Evolutionary conservation across 2,329 filamentous ascomycete genomes (phyloP).

Genomic region (Hymenoscyphus linearis): DNA sequence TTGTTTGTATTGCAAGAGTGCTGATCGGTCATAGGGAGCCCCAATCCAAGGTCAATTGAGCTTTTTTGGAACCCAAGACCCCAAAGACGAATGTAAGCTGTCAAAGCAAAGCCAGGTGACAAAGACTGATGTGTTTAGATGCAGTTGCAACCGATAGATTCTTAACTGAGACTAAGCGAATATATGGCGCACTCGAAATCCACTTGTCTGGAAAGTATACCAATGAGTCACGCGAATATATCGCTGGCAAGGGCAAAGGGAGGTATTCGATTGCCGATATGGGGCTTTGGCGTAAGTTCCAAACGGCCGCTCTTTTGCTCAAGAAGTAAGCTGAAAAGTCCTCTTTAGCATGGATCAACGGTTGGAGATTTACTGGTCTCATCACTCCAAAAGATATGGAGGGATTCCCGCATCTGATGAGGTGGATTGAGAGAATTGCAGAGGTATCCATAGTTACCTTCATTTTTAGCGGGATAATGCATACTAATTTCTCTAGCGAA

Average conservation of each 20-base stretch:
- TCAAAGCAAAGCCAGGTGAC: neutral
- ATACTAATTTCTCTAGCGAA: slow-evolving; percentile 12
- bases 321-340: no score
- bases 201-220: slow-evolving; percentile 39
- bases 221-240: slow-evolving; percentile 43
- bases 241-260: slow-evolving; percentile 43
- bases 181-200: slow-evolving; percentile 51
- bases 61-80: slow-evolving; percentile 9
- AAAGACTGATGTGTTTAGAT: neutral
- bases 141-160: slow-evolving; percentile 44
- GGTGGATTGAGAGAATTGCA: slow-evolving; percentile 46
- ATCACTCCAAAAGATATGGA: slow-evolving; percentile 42
- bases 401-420: slow-evolving; percentile 38
- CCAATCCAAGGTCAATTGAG: slow-evolving; percentile 9
- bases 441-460: slow-evolving; percentile 18
- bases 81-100: slow-evolving; percentile 1
- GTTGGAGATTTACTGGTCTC: slow-evolving; percentile 39
- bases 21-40: neutral
- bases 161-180: slow-evolving; percentile 45
- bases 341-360: slow-evolving; percentile 38
- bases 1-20: neutral
- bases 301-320: neutral
- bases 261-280: slow-evolving; percentile 50
- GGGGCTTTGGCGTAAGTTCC: slow-evolving; percentile 38
- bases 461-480: neutral